Percentiles rank a stretch among this genome's conserved stretches.
Conservation (phyloP, 2,329 filamentous ascomycete genomes). For the Colletotrichum musae region DNA sequence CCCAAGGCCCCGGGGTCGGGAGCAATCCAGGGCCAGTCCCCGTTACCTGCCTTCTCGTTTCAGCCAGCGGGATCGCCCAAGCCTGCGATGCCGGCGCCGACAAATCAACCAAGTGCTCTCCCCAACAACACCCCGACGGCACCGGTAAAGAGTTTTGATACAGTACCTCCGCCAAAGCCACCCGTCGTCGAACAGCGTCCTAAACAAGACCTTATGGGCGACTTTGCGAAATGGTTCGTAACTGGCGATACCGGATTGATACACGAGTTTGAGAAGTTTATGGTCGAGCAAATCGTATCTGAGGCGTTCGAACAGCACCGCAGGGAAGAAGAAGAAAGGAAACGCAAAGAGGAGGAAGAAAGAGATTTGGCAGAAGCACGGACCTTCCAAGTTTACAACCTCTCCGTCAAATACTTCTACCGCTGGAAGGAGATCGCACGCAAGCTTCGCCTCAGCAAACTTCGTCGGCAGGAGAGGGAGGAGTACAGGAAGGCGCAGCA, state of each 20-base stretch:
- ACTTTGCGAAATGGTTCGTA: constrained; percentile 70
- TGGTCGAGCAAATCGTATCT: constrained; percentile 61
- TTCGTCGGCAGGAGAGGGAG: constrained; percentile 67
- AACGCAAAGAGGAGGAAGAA: constrained; percentile 63
- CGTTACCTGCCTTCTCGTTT: constrained; percentile 18
- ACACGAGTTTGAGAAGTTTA: constrained; percentile 63
- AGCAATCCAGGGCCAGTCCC: constrained; percentile 2
- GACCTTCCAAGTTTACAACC: constrained; percentile 63
- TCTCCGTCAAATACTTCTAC: constrained; percentile 70
- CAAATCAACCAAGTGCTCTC: constrained; percentile 3
- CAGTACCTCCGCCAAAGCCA: constrained; percentile 1
- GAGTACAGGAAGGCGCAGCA: constrained; percentile 60
- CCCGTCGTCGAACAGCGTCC: neutral
- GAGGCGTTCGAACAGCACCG: constrained; percentile 58
- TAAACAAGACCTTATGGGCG: constrained; percentile 59
- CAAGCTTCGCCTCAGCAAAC: constrained; percentile 62
- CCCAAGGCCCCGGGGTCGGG: neutral
- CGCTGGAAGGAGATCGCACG: constrained; percentile 67
- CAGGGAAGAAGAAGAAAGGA: constrained; percentile 57
- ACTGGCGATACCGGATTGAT: constrained; percentile 67
- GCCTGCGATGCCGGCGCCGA: neutral
- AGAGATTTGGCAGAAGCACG: constrained; percentile 61
- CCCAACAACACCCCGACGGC: neutral
- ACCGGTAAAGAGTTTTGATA: constrained; percentile 26
- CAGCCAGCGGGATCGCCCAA: neutral